Conservation (phyloP, 345 rosid genomes). For the Iberis pinnata region DNA sequence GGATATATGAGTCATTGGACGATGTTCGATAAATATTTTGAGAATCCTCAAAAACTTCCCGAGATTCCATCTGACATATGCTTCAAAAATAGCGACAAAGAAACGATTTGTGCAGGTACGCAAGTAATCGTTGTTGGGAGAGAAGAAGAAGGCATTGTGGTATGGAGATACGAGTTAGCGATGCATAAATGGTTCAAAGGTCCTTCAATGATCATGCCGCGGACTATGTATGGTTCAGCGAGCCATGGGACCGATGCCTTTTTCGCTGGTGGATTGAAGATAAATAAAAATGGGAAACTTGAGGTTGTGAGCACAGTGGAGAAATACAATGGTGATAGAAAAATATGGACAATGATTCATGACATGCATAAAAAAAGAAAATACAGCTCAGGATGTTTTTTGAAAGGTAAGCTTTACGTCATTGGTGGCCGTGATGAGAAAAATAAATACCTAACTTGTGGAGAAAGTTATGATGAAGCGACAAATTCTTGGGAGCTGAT, state of each 20-base stretch:
- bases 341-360: slow-evolving; percentile 57
- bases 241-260: slow-evolving; percentile 50
- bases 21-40: slow-evolving; percentile 50
- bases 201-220: slow-evolving; percentile 55
- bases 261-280: slow-evolving; percentile 64
- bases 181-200: slow-evolving; percentile 70
- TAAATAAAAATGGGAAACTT: slow-evolving; percentile 14
- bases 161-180: slow-evolving; percentile 71
- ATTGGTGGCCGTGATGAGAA: slow-evolving; percentile 67
- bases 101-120: slow-evolving; percentile 72
- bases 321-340: slow-evolving; percentile 55
- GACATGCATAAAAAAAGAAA: slow-evolving; percentile 48
- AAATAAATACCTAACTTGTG: slow-evolving; percentile 46
- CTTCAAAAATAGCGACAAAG: slow-evolving; percentile 57
- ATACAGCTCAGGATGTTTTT: slow-evolving; percentile 67
- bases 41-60: slow-evolving; percentile 46
- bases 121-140: slow-evolving; percentile 72
- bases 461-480: slow-evolving; percentile 54
- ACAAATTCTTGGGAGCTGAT: slow-evolving; percentile 53
- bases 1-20: slow-evolving; percentile 78
- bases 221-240: slow-evolving; percentile 79
- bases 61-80: slow-evolving; percentile 59
- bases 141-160: slow-evolving; percentile 44
- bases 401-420: slow-evolving; percentile 64
- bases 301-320: slow-evolving; percentile 56